Base-by-base conservation (phyloP, 1,284 basidiomycete species). In the Naganishia albida region DNA sequence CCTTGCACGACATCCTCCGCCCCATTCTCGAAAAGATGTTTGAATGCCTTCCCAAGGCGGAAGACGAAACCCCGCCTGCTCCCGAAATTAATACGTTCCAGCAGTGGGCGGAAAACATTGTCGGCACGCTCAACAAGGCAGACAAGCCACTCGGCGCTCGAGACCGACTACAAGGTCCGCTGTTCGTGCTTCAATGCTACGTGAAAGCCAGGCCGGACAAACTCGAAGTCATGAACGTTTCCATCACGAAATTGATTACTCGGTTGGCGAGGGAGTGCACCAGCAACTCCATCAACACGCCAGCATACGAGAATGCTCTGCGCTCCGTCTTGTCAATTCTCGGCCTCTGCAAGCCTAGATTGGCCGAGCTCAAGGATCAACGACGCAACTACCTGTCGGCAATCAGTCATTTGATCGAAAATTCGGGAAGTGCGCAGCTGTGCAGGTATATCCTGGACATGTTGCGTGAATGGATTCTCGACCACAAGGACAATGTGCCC, bases 211-310 rank as follows among this genome's bases (percentile, higher is more conserved):
- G 87, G 26, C 90, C 93, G 0, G 89, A 93, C 73, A 87, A 91
- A 63, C 86, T 95, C 54, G 93, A 99, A 71, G 82, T 84, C 0
- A 94, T 95, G 78, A 83, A 88, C 40, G 80, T 83, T 1, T 83
- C 85, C 12, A 82, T 98, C 15, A 87, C 93, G 80, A 94, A 90
- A 74, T 84, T 96, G 7, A 84, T 98, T 60, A 88, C 86, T 72
- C 91, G 89, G 75, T 83, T 96, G 26, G 86, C 89, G 66, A 94
- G 93, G 77, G 94, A 98, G 34, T 94, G 98, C 72, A 85, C 91
- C 10, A 84, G 84, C 67, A 83, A 86, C 16, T 73, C 82, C 12
- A 70, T 55, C 51, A 62, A 62, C 30, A 49, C 70, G 50, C 55
- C 69, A 65, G 49, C 60, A 3, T 62, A 62, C 39, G 65, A 66